Base-by-base conservation (phyloP, 2,329 filamentous ascomycete species). In the Aspergillus sclerotialis region DNA sequence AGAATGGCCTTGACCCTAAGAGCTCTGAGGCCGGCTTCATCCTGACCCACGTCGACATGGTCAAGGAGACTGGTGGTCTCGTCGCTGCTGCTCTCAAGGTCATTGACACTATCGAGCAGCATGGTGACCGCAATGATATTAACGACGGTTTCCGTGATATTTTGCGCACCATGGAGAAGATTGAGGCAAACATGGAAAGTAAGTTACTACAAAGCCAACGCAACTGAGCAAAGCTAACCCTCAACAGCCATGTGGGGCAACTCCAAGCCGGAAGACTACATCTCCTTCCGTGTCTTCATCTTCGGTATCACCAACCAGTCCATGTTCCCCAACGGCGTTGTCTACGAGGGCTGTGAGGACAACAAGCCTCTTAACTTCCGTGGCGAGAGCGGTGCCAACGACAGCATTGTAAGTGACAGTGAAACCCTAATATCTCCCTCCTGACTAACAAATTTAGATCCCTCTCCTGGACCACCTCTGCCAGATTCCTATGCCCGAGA, bases 31-130 rank as follows among this genome's bases (percentile, higher is more conserved):
- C 90, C 1, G 90, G 90, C 32, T 95, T 96, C 58, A 87, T 95
- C n/a, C 75, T 95, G 9, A 89, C 92, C 4, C 90, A 95, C 60
- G 80, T 96, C 33, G 87, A 93, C 62, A 96, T 95, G 89, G 90
- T 94, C 32, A 81, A 80, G 56, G 79, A 94, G 61, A 89, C 88
- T 0, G 82, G 82, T 1, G 76, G 78, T 1, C 70, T 96, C 2
- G 79, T 95, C 30, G 73, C 76, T 27, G 86, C 86, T 19, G 76
- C 80, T 3, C 72, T 86, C 30, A 70, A 77, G 33, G 75, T 82
- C 32, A 71, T 94, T 15, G 73, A 82, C 32, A 68, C 68, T 5
- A 63, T 73, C 19, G 66, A 72, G 29, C 51, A 56, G 27, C 61
- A 63, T 18, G 60, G 67, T 32, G 51, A 75, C 40, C 75, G 82